Evolutionary conservation across 2,329 filamentous ascomycete genomes (phyloP).

Genomic region (Fusarium marasasianum): DNA sequence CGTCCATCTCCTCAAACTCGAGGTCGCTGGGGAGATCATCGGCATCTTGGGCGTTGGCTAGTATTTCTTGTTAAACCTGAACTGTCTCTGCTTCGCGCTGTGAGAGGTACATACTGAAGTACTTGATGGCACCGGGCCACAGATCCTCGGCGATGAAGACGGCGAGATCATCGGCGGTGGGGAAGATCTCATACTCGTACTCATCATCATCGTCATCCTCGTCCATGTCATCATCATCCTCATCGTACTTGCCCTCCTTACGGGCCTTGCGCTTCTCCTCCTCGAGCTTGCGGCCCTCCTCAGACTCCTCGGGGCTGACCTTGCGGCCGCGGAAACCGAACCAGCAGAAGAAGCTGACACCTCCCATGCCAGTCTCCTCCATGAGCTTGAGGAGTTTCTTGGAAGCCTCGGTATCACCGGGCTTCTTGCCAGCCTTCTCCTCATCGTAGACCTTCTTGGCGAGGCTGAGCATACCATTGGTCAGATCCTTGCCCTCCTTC

Average conservation of each 20-base stretch:
- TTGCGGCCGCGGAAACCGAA: conserved; percentile 81
- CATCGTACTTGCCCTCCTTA: conserved; percentile 57
- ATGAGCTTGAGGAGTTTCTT: conserved; percentile 64
- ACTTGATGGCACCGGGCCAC: conserved; percentile 87
- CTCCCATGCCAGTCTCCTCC: conserved; percentile 69
- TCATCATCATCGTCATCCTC: conserved; percentile 71
- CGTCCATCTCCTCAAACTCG: conserved; percentile 72
- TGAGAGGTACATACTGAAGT: conserved; percentile 77
- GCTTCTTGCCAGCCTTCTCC: conserved; percentile 55
- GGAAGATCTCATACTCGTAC: conserved; percentile 83
- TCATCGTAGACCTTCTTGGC: conserved; percentile 75
- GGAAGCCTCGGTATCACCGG: conserved; percentile 57
- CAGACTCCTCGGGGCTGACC: conserved; percentile 77
- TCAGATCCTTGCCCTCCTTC: conserved; percentile 84
- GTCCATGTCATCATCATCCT: conserved; percentile 55
- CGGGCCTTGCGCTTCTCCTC: conserved; percentile 62
- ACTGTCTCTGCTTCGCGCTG: neutral
- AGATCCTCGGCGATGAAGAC: conserved; percentile 85
- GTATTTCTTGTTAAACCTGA: conserved; percentile 46
- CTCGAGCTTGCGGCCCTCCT: conserved; percentile 68
- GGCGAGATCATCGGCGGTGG: conserved; percentile 85
- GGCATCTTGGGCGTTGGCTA: conserved; percentile 68
- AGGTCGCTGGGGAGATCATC: conserved; percentile 70
- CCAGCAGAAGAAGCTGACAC: conserved; percentile 85
- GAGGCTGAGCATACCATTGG: conserved; percentile 79